These are phyloP conservation scores for Hyaloscypha finlandica DNA, from an alignment of 495 filamentous ascomycete genomes.

Conservation along the genomic window DNA sequence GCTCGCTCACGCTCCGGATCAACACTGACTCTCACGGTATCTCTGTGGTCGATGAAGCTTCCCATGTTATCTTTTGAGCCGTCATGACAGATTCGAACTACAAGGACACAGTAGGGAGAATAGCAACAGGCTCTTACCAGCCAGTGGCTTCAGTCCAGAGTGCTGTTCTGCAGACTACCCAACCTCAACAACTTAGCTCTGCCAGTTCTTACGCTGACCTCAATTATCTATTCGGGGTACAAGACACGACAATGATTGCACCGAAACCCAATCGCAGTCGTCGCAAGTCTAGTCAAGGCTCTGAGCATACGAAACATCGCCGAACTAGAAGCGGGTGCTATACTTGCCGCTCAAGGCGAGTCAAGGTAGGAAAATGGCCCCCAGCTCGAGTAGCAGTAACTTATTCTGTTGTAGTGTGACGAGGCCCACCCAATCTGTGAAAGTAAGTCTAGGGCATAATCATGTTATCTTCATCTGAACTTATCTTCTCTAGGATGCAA, in stretches of 20 bases:
- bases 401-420: constrained; percentile 63
- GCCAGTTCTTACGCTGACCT: constrained; percentile 31
- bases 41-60: not conserved
- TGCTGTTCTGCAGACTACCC: not conserved
- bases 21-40: not conserved
- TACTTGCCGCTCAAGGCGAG: constrained; percentile 84
- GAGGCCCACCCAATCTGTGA: constrained; percentile 87
- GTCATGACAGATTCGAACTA: constrained; percentile 23
- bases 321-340: constrained; percentile 93
- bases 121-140: not conserved
- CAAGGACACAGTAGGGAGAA: constrained; percentile 6
- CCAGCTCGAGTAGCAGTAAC: constrained; percentile 1
- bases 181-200: constrained; percentile 25
- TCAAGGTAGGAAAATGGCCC: constrained; percentile 66
- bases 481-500: constrained; percentile 62
- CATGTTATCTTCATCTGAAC: not conserved
- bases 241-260: constrained; percentile 36
- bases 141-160: not conserved
- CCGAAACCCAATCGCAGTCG: constrained; percentile 57
- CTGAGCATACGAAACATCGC: constrained; percentile 88
- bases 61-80: not conserved
- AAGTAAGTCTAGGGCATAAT: constrained; percentile 48
- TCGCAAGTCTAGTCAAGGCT: constrained; percentile 57
- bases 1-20: not conserved
- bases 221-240: constrained; percentile 29